Evolutionary conservation across 495 filamentous ascomycete species (phyloP).

Genomic region (Tuber aestivum): DNA sequence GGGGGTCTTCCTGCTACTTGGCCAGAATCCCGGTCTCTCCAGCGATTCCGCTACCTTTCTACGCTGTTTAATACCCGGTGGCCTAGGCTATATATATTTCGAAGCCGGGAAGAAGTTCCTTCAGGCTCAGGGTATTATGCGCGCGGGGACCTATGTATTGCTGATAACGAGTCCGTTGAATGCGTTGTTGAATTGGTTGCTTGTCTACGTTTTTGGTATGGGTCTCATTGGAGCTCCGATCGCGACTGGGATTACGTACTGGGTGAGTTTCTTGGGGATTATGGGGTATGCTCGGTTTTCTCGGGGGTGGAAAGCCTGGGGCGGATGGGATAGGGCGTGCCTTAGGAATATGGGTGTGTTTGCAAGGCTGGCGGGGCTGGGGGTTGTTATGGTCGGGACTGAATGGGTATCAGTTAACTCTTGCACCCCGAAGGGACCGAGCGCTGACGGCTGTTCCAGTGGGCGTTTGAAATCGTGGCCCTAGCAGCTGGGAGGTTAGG

Average conservation of each 20-base stretch:
- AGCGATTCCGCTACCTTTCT: conserved; percentile 70
- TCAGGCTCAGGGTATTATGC: conserved; percentile 87
- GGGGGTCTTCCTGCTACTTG: conserved; percentile 66
- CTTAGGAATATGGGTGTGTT: conserved; percentile 65
- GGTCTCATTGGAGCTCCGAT: conserved; percentile 75
- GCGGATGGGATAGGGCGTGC: conserved; percentile 65
- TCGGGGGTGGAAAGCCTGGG: conserved; percentile 72
- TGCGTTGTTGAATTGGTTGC: conserved; percentile 69
- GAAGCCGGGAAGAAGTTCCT: conserved; percentile 88
- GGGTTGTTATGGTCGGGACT: conserved; percentile 82
- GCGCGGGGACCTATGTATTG: conserved; percentile 79
- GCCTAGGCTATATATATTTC: conserved; percentile 86
- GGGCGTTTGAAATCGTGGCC: conserved; percentile 95
- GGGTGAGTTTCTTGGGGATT: conserved; percentile 73
- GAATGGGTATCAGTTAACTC: conserved; percentile 56
- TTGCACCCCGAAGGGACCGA: not conserved
- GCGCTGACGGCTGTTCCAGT: conserved; percentile 42
- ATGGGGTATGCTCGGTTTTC: conserved; percentile 70
- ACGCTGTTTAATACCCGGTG: conserved; percentile 72
- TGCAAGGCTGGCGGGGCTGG: conserved; percentile 66
- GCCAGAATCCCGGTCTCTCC: conserved; percentile 73
- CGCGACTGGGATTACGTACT: conserved; percentile 80
- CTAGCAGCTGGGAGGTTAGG: conserved; percentile 78
- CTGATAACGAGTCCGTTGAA: conserved; percentile 77
- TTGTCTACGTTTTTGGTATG: conserved; percentile 64